Evolutionary conservation across 306 rosid species (phyloP), one percentile per base, ranked within the genome.

Genomic region (Trifolium dubium): DNA sequence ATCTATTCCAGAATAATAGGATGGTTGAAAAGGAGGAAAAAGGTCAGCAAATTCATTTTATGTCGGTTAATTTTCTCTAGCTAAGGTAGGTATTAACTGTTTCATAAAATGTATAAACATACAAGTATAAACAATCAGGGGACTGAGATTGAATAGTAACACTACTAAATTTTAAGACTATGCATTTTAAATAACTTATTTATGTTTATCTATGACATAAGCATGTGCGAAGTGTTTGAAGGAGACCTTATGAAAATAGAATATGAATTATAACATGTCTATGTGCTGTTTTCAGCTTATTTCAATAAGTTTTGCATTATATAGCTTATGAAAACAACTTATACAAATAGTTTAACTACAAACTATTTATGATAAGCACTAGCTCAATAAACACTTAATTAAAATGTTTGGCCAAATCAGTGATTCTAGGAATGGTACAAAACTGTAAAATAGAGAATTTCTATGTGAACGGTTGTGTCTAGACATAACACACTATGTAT

Each of bases 1-100:
- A 94, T 77, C 99, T 94, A 81, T 77, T 68, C 51, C 78, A 35
- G 59, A 47, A 40, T 18, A 50, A 23, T 23, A 23, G 23, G 23
- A 23, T 23, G 1, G 23, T 23, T 23, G 46, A 29, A 6, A 12
- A 10, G 14, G 46, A 31, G 39, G n/a, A n/a, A 70, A 53, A 68
- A 37, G 53, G 60, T 74, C 67, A 71, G 62, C 10, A 60, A 55
- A 43, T 63, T 55, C 68, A 51, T 6, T 72, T 60, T 72, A 46
- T 55, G 15, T 73, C 6, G n/a, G 34, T 10, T 14, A 71, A 17
- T 32, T 62, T 77, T 59, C 40, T 71, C 64, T 19, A 75, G 63
- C 34, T 67, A 61, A 61, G 63, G 69, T 12, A 13, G n/a, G 23
- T 34, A 43, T 23, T 62, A 63, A 37, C 32, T 30, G 63, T 67